Conservation (phyloP, 805 yeast species). For the Starmerella tilneyi region DNA sequence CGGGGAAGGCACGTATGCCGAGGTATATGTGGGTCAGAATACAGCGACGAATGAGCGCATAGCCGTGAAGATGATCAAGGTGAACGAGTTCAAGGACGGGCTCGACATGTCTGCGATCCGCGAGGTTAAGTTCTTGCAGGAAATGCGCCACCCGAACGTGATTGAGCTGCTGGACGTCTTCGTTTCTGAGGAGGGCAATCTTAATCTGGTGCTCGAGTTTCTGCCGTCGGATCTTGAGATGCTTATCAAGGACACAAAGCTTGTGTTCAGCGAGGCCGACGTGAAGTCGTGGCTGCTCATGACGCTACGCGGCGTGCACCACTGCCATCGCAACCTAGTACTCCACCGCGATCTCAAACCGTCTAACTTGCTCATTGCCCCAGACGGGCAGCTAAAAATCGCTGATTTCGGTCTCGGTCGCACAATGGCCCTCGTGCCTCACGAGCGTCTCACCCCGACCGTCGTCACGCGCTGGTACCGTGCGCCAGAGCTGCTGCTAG, state of each 20-base stretch:
- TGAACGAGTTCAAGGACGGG: conserved; percentile 91
- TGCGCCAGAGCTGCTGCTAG: conserved; percentile 87
- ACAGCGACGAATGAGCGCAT: conserved; percentile 46
- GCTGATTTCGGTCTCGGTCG: conserved; percentile 98
- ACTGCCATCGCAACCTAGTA: conserved; percentile 84
- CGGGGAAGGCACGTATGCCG: conserved; percentile 99
- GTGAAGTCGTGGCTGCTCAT: conserved; percentile 88
- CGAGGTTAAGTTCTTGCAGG: conserved; percentile 79
- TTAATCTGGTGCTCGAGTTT: conserved; percentile 86
- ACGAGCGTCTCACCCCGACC: conserved; percentile 67
- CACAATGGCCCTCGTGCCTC: conserved; percentile 55
- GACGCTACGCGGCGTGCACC: conserved; percentile 91
- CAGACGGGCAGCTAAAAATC: conserved; percentile 76
- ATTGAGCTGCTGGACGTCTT: conserved; percentile 85
- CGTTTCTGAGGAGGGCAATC: conserved; percentile 43
- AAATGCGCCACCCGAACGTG: conserved; percentile 74
- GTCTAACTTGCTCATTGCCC: conserved; percentile 75
- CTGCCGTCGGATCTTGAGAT: conserved; percentile 87
- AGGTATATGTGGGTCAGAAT: conserved; percentile 69
- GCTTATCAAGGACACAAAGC: conserved; percentile 65
- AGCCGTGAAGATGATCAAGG: conserved; percentile 92
- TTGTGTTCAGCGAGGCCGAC: conserved; percentile 75
- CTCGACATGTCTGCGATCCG: conserved; percentile 94
- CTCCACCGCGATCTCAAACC: conserved; percentile 92
- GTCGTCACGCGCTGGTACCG: conserved; percentile 98